Evolutionary conservation across 148 eudicot species (phyloP), one percentile per base, ranked within the genome.

Genomic region (Silene latifolia): DNA sequence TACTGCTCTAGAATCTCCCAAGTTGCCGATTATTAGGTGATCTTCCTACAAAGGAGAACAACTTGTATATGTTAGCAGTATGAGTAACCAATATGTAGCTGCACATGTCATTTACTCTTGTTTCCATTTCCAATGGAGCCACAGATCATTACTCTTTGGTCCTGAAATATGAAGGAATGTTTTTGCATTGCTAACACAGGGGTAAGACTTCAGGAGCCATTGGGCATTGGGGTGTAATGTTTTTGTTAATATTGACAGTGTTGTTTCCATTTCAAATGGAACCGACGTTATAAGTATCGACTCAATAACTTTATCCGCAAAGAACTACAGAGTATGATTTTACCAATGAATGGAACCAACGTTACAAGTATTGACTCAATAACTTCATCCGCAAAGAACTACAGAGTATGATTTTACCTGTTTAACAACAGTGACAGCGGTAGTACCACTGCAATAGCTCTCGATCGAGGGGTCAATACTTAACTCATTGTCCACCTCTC

Each of bases 1-100:
- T 56, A 94, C 81, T 8, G 97, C 98, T 10, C 97, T 87, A 13
- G 97, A 94, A 76, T 94, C 98, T 21, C 98, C 97, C 81, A 94
- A 81, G 79, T 94, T 94, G 21, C 92, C 86, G 25, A 92, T 77
- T 21, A 94, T 82, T 72, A 94, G 70, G 70, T 92, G 76, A 20
- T 89, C 81, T 8, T 85, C 95, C 98, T 91, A 42, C 15, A 82
- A 19, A 7, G 13, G 17, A 70, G 35, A 20, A 42, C 62, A 63
- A 15, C 24, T 29, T 11, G 20, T 19, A 46, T 25, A 62, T 20
- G 17, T 72, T 62, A 24, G 3, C 14, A 42, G 15, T 53, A n/a
- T 70, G 46, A 44, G 12, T 23, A 57, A 11, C 35, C 8, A 39
- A 39, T 35, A 35, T 35, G 39, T 35, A 35, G 6, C 39, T 35